A percentile compares a stretch with the other conserved stretches of the same genome.
These are phyloP conservation scores for Sclerotiophoma versabilis DNA, from an alignment of 2,329 filamentous ascomycete genomes.

Conservation along the genomic window DNA sequence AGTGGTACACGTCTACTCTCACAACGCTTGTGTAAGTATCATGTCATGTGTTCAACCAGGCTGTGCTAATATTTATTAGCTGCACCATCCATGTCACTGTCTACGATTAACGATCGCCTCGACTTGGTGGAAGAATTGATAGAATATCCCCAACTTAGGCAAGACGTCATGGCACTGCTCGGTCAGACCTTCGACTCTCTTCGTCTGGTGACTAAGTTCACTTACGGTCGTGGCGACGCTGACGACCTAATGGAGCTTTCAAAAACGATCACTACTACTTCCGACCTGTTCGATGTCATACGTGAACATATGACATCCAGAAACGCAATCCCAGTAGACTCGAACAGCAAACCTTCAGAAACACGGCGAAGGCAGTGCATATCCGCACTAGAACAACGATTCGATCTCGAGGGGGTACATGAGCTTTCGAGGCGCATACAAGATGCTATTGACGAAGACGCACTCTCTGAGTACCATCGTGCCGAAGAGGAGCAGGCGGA, in stretches of 20 bases:
- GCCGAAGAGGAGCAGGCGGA: conserved; percentile 75
- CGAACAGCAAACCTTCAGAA: conserved; percentile 16
- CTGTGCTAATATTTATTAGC: conserved; percentile 49
- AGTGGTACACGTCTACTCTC: conserved; percentile 85
- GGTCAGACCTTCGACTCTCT: conserved; percentile 83
- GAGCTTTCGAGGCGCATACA: conserved; percentile 75
- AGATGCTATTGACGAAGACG: conserved; percentile 89
- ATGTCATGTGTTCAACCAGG: not conserved
- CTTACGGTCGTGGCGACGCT: conserved; percentile 86
- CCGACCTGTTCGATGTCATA: conserved; percentile 62
- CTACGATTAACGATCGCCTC: conserved; percentile 78
- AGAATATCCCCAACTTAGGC: conserved; percentile 69
- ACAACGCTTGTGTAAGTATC: conserved; percentile 74
- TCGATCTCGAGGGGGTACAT: conserved; percentile 71
- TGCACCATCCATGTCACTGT: conserved; percentile 85
- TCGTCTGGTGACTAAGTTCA: conserved; percentile 91
- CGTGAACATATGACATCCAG: conserved; percentile 31
- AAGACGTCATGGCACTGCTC: conserved; percentile 72
- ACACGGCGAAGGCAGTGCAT: conserved; percentile 37
- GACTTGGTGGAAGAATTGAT: conserved; percentile 83
- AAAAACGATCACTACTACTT: conserved; percentile 78
- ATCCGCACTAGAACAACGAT: conserved; percentile 60
- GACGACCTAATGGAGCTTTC: conserved; percentile 88
- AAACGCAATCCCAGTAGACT: conserved; percentile 19
- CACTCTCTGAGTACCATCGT: conserved; percentile 79